Evolutionary conservation across 345 rosid genomes (phyloP).

Genomic region (Salix udensis): DNA sequence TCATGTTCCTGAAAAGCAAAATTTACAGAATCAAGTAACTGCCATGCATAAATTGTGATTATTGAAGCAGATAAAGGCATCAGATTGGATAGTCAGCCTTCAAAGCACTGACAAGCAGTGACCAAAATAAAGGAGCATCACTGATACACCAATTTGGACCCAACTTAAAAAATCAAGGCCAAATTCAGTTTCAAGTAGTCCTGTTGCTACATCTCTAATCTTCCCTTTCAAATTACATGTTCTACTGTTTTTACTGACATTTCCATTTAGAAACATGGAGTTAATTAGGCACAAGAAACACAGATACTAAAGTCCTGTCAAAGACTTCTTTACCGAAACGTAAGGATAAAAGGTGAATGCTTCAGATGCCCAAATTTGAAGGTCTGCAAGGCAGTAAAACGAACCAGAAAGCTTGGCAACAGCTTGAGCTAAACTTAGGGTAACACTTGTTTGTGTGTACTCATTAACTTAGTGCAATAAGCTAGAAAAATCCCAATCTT

Average conservation of each 20-base stretch:
- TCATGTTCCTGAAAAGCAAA: constrained; percentile 59
- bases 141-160: neutral
- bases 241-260: neutral
- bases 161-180: neutral
- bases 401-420: neutral
- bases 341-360: neutral
- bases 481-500: neutral
- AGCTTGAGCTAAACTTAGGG: neutral
- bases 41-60: neutral
- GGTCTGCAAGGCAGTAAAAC: neutral
- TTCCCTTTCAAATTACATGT: neutral
- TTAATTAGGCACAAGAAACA: neutral
- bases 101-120: neutral
- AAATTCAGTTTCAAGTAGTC: neutral
- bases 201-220: neutral
- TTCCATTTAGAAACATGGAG: neutral
- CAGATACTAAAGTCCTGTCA: neutral
- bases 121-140: neutral
- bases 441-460: too few species aligned
- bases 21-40: constrained; percentile 3
- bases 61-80: constrained; percentile 3
- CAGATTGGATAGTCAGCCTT: neutral
- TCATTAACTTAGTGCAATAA: too few species aligned
- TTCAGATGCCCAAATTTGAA: neutral
- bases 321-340: neutral